Base-by-base conservation (phyloP, 75 land plant genomes). In the Cupressus sempervirens region DNA sequence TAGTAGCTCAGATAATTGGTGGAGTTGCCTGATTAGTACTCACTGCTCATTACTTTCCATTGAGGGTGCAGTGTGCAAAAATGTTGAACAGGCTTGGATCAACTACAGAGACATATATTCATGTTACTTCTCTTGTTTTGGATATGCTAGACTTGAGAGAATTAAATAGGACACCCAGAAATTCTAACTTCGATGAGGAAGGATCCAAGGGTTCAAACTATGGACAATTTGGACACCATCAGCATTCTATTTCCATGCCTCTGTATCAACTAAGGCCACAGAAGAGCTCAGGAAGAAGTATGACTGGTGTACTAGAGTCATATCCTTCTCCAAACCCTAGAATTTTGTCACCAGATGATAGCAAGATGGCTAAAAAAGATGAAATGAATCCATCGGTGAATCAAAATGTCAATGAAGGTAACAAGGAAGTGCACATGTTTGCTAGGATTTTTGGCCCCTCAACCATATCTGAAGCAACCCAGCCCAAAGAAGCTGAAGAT, bases 81-180 rank as follows among this genome's bases (percentile, higher is more conserved):
- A 91, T 98, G 97, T 94, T 98, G 41, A 98, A 98, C 80, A 89
- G 90, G 40, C 90, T 96, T 82, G 92, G 95, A 84, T 89, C 89
- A 43, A 86, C 97, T 18, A 96, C 95, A 7, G 90, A 85, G 80
- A 86, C 94, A 43, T 98, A 93, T 84, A 89, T 94, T 76, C 99
- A 97, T 52, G 94, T 98, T 35, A 91, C 96, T 26, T 56, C 90
- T 58, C 91, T 95, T 16, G 92, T 98, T 83, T 68, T 96, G 68
- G 99, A 98, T 89, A 95, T 95, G 97, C 86, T 98, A 81, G 96
- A 93, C 58, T 96, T 98, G 88, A 98, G 96, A 86, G 99, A 98
- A 87, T 58, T 98, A 80, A 88, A 90, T 74, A 93, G 73, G 77
- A 88, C 90, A 23, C 96, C 97, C 12, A 92, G 97, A 80, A 92